Percentiles rank a stretch among this genome's conserved stretches.
phyloP scores from a whole-genome alignment of 768 basidiomycete species.

The Boletus patriciae region DNA sequence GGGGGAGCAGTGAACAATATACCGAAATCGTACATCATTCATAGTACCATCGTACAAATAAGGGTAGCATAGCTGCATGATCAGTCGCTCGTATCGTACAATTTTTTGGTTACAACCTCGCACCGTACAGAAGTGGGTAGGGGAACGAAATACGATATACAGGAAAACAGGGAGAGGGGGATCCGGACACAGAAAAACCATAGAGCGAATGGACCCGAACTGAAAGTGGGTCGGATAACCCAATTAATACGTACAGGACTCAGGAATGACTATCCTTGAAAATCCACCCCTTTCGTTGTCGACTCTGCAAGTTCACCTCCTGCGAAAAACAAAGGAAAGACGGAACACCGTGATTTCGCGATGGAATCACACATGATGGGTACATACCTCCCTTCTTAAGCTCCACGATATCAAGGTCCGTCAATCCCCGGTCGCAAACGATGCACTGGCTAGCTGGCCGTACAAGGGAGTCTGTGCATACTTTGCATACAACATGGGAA shows the following conservation, averaged over 20 bases:
- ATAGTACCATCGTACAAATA: too few relatives aligned
- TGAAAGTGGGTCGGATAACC: neutral
- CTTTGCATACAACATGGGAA: slow-evolving; percentile 89
- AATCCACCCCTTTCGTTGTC: slow-evolving; percentile 73
- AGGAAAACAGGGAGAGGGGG: too few relatives aligned
- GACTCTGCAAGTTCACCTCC: slow-evolving; percentile 95
- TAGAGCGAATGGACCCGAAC: neutral
- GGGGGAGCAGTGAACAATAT: too few relatives aligned
- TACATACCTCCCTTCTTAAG: slow-evolving; percentile 82
- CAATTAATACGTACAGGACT: too few relatives aligned
- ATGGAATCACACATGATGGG: neutral
- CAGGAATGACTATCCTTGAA: slow-evolving; percentile 76
- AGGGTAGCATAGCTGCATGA: too few relatives aligned
- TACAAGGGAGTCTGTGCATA: slow-evolving; percentile 86
- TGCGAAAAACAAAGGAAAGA: slow-evolving; percentile 51
- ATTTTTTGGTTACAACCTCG: too few relatives aligned
- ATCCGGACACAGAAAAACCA: neutral
- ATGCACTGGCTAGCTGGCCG: slow-evolving; percentile 79
- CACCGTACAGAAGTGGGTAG: too few relatives aligned
- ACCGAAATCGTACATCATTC: too few relatives aligned
- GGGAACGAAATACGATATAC: too few relatives aligned
- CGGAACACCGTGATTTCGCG: neutral
- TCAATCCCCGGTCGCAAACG: slow-evolving; percentile 71
- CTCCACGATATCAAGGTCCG: slow-evolving; percentile 75
- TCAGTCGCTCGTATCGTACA: too few relatives aligned